Conservation (phyloP, 805 yeast genomes). For the Candida alai region DNA sequence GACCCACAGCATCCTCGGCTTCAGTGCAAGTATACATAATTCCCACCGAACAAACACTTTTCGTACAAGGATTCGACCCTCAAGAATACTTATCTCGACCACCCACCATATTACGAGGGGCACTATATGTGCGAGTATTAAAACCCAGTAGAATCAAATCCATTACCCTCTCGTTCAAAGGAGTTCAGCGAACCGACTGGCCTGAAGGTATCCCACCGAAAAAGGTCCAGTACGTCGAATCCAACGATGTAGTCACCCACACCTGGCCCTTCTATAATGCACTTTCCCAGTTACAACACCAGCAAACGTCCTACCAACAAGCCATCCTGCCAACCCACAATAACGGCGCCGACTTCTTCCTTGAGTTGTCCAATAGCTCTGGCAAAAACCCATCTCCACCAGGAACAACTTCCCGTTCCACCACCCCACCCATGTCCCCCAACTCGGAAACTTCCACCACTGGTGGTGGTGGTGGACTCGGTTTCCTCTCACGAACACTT, state of each 20-base stretch:
- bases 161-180: conserved; percentile 59
- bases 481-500: conserved; percentile 22
- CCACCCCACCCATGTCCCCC: too few relatives aligned
- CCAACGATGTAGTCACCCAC: conserved; percentile 65
- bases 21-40: conserved; percentile 68
- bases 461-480: conserved; percentile 11
- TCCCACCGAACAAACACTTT: conserved; percentile 76
- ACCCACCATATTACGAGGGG: conserved; percentile 80
- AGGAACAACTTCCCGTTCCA: too few relatives aligned
- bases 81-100: conserved; percentile 62
- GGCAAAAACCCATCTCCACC: too few relatives aligned
- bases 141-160: conserved; percentile 71
- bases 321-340: conserved; percentile 16
- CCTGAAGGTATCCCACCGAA: conserved; percentile 98
- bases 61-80: conserved; percentile 75
- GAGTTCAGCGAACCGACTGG: conserved; percentile 83
- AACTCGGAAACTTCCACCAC: neutral
- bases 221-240: conserved; percentile 60
- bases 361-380: conserved; percentile 17
- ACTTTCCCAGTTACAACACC: conserved; percentile 46
- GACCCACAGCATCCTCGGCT: conserved; percentile 57
- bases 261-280: conserved; percentile 77
- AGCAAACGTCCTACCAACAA: conserved; percentile 17
- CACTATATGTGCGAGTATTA: conserved; percentile 61
- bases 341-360: conserved; percentile 47